phyloP scores from a whole-genome alignment of 2,329 filamentous ascomycete genomes.

The Ascochyta lentis region DNA sequence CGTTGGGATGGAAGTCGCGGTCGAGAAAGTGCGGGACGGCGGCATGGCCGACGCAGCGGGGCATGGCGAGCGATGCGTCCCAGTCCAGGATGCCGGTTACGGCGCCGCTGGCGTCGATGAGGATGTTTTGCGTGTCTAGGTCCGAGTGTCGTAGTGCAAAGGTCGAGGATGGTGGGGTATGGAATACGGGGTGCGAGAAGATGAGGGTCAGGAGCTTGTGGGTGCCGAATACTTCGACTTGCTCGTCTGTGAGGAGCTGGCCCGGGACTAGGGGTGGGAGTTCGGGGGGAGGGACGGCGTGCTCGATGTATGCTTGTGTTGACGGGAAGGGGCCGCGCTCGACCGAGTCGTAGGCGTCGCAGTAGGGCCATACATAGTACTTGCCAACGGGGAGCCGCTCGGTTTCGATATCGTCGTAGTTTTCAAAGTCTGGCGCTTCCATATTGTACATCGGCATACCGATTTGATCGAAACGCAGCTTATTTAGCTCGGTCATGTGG shows the following conservation, averaged over 20 bases:
- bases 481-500: constrained; percentile 15
- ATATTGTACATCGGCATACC: constrained; percentile 11
- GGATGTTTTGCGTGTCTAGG: constrained; percentile 33
- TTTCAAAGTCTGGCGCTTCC: not conserved
- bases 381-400: not conserved
- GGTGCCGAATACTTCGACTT: not conserved
- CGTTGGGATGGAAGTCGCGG: constrained; percentile 1
- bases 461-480: constrained; percentile 19
- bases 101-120: constrained; percentile 20
- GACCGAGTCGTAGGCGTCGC: not conserved
- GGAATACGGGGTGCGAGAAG: constrained; percentile 4
- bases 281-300: not conserved
- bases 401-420: not conserved
- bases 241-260: not conserved
- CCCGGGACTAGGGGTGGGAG: not conserved
- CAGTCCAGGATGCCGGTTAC: constrained; percentile 30
- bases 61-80: constrained; percentile 15
- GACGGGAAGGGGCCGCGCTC: not conserved
- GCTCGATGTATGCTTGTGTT: not conserved
- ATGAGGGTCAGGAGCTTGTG: constrained; percentile 3
- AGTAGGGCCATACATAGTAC: constrained; percentile 7
- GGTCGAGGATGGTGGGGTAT: constrained; percentile 12
- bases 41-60: constrained; percentile 19
- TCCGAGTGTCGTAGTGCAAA: constrained; percentile 30
- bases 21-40: constrained; percentile 19